Conservation (phyloP, 768 basidiomycete genomes). For the Tulasnella sp. region DNA sequence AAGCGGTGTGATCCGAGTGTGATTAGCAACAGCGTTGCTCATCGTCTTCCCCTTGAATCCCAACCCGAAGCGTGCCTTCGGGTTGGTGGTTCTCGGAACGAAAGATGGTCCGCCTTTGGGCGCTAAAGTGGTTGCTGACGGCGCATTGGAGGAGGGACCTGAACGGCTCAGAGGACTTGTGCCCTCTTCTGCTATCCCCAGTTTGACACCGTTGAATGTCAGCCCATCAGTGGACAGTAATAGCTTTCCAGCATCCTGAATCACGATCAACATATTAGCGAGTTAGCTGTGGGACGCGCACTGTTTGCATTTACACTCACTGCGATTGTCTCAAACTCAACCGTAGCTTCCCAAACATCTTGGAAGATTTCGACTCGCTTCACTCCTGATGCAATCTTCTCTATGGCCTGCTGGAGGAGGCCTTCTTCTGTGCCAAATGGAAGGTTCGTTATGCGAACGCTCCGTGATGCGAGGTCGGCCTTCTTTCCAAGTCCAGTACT, state of each 20-base stretch:
- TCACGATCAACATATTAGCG: background rate
- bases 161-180: too few species aligned
- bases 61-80: slow-evolving; percentile 2
- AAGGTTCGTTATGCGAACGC: slow-evolving; percentile 64
- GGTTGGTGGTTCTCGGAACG: slow-evolving; percentile 12
- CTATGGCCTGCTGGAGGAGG: slow-evolving; percentile 76
- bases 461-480: slow-evolving; percentile 53
- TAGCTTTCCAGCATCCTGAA: slow-evolving; percentile 16
- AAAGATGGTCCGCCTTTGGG: background rate
- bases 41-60: background rate
- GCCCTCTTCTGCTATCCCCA: slow-evolving; percentile 11
- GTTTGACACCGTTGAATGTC: background rate
- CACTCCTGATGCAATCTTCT: slow-evolving; percentile 56
- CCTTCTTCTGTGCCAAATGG: slow-evolving; percentile 78
- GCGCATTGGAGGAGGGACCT: background rate
- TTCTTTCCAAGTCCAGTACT: slow-evolving; percentile 35
- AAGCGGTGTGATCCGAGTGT: background rate
- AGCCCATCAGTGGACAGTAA: slow-evolving; percentile 8
- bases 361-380: slow-evolving; percentile 66
- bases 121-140: background rate
- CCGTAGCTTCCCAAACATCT: slow-evolving; percentile 35
- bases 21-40: background rate
- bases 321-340: slow-evolving; percentile 29
- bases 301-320: slow-evolving; percentile 25
- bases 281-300: too few species aligned